Conservation (phyloP, 257 asterid species). For the Primulina huaijiensis region DNA sequence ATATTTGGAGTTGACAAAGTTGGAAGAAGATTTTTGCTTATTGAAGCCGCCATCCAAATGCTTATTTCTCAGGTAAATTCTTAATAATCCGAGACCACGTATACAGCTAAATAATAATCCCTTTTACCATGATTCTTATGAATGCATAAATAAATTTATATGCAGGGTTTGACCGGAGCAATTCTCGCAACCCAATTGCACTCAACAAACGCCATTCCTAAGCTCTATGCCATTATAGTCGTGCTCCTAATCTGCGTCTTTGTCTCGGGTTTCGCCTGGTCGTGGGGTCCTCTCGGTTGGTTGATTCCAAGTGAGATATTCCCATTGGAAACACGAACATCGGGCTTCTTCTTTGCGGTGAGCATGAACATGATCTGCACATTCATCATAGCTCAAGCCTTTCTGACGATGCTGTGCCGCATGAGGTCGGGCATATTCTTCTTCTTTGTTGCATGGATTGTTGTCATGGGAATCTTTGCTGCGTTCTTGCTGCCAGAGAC, state of each 20-base stretch:
- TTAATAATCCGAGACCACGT: no score
- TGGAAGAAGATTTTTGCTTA: slow-evolving; percentile 30
- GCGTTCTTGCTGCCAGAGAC: slow-evolving; percentile 31
- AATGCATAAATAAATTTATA: neutral
- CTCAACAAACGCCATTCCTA: slow-evolving; percentile 11
- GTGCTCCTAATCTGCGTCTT: slow-evolving; percentile 26
- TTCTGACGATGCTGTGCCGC: slow-evolving; percentile 14
- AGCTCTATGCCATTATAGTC: slow-evolving; percentile 16
- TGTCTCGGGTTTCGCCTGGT: slow-evolving; percentile 41
- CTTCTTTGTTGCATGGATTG: slow-evolving; percentile 12
- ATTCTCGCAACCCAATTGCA: slow-evolving; percentile 20
- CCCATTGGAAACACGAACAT: slow-evolving; percentile 34
- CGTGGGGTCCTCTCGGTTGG: slow-evolving; percentile 46
- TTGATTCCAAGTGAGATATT: slow-evolving; percentile 36
- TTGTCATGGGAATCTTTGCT: slow-evolving; percentile 25
- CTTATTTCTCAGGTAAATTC: slow-evolving; percentile 29
- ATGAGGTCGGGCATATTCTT: slow-evolving; percentile 33
- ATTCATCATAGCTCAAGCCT: slow-evolving; percentile 35
- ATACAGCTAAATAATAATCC: neutral
- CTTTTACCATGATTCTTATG: neutral
- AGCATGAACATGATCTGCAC: neutral
- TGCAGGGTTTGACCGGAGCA: slow-evolving; percentile 21
- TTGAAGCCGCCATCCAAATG: slow-evolving; percentile 40
- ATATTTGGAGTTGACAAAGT: slow-evolving; percentile 27
- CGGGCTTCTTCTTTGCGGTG: slow-evolving; percentile 10